Conservation (phyloP, 2,329 filamentous ascomycete species). For the Alternaria longipes region DNA sequence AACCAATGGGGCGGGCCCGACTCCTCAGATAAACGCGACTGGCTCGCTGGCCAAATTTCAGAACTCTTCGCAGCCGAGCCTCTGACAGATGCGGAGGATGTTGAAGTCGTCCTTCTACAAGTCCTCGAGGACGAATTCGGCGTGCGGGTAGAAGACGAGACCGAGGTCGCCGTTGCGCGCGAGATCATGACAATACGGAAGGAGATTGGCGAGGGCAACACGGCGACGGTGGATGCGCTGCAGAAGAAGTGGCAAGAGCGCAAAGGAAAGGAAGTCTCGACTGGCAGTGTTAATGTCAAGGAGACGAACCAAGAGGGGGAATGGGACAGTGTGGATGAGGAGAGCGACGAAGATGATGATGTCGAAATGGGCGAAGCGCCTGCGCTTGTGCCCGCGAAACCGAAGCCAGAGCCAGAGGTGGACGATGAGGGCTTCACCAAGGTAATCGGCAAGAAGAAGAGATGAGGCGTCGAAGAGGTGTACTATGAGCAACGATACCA, state of each 20-base stretch:
- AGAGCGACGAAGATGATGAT: conserved; percentile 58
- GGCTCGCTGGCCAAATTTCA: conserved; percentile 88
- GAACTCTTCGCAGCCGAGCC: conserved; percentile 73
- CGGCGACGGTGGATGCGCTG: conserved; percentile 71
- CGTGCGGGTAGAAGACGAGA: conserved; percentile 90
- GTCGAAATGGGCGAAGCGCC: conserved; percentile 52
- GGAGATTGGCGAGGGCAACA: conserved; percentile 71
- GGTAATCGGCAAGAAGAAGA: conserved; percentile 53
- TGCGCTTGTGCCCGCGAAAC: conserved; percentile 44
- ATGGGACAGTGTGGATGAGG: conserved; percentile 58
- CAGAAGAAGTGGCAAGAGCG: conserved; percentile 69
- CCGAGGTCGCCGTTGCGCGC: conserved; percentile 75
- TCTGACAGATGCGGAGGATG: conserved; percentile 76
- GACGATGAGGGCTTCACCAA: conserved; percentile 56
- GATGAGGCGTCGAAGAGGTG: conserved; percentile 26
- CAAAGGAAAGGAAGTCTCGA: conserved; percentile 66
- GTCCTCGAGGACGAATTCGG: conserved; percentile 97
- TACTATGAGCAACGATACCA: not conserved
- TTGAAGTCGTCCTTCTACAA: conserved; percentile 86
- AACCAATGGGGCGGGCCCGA: conserved; percentile 89
- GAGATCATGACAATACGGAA: conserved; percentile 74
- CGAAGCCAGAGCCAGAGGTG: conserved; percentile 49
- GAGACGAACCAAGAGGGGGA: conserved; percentile 65
- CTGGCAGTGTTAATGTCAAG: conserved; percentile 56
- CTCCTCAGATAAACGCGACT: conserved; percentile 88